phyloP scores from a whole-genome alignment of 2,329 filamentous ascomycete species.

The Monosporascus sp. region DNA sequence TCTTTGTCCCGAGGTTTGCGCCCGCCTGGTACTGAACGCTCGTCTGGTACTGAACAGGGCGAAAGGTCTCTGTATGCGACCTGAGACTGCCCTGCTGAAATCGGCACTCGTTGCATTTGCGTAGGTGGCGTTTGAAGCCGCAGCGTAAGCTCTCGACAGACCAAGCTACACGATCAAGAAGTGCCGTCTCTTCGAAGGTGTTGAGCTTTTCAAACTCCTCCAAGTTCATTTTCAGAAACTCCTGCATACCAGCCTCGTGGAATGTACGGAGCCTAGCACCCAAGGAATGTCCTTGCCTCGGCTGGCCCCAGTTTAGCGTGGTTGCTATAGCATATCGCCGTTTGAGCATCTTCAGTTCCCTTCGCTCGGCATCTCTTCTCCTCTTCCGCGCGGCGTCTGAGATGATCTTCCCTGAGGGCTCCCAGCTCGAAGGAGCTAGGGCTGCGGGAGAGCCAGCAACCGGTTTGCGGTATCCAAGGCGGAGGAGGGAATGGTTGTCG shows the following conservation, averaged over 20 bases:
- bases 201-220: background rate
- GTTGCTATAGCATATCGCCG: background rate
- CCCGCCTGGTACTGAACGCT: too few relatives aligned
- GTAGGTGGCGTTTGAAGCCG: constrained; percentile 5
- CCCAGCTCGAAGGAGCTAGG: too few relatives aligned
- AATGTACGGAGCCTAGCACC: background rate
- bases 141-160: background rate
- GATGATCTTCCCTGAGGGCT: background rate
- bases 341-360: background rate
- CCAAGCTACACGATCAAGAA: background rate
- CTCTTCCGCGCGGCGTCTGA: background rate
- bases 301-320: background rate
- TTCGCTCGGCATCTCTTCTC: background rate
- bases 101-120: constrained; percentile 8
- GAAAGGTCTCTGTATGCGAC: background rate
- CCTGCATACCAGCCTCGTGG: constrained; percentile 1
- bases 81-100: constrained; percentile 1
- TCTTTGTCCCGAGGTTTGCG: background rate
- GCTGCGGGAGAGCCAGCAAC: background rate
- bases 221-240: background rate
- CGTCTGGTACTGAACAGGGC: too few relatives aligned
- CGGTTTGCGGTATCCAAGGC: constrained; percentile 9
- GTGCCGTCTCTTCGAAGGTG: background rate
- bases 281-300: background rate
- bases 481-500: constrained; percentile 10